Evolutionary conservation across 805 yeast species (phyloP).

Genomic region (Candida argentea): DNA sequence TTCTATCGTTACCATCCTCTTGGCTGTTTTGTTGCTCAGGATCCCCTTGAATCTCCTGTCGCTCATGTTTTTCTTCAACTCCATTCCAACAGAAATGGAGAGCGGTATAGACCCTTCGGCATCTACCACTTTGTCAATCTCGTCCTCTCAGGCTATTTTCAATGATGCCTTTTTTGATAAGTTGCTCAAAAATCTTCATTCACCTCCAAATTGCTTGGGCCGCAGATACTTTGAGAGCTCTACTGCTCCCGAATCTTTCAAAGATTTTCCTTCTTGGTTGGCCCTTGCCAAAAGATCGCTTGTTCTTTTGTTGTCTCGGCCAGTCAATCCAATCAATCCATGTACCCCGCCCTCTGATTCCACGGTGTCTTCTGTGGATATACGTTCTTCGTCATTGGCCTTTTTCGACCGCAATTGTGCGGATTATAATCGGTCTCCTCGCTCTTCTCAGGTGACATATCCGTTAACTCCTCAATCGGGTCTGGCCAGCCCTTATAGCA

Average conservation of each 20-base stretch:
- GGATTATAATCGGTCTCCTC: no score
- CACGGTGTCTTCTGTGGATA: no score
- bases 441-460: no score
- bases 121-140: slow-evolving; percentile 11
- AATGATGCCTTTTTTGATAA: slow-evolving; percentile 12
- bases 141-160: slow-evolving; percentile 8
- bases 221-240: slow-evolving; percentile 32
- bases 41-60: slow-evolving; percentile 17
- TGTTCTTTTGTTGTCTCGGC: no score
- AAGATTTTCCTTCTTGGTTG: no score
- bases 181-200: slow-evolving; percentile 27
- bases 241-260: slow-evolving; percentile 24
- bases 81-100: slow-evolving; percentile 7
- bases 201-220: slow-evolving; percentile 38
- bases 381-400: no score
- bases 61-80: slow-evolving; percentile 12
- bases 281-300: no score
- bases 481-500: no score
- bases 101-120: slow-evolving; percentile 16
- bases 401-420: no score
- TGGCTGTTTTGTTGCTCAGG: slow-evolving; percentile 26
- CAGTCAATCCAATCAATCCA: no score
- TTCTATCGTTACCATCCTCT: slow-evolving; percentile 34
- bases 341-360: no score
- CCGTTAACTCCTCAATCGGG: no score